These are phyloP conservation scores for Forsythia suspensa DNA, from an alignment of 257 asterid species.

Conservation along the genomic window DNA sequence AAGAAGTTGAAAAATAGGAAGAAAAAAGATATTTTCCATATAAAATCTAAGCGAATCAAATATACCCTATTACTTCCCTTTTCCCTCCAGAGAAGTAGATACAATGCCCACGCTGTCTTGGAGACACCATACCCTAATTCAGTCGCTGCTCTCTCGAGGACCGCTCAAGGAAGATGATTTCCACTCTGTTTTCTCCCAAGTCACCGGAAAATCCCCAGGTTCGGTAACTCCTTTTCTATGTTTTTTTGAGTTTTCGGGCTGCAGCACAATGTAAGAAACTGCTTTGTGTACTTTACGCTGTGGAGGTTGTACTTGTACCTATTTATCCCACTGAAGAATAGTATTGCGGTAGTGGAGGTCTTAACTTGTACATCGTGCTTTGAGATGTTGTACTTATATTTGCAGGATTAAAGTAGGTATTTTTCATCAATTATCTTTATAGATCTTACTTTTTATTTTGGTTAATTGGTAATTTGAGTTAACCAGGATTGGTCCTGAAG, in stretches of 20 bases:
- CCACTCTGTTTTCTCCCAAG: conserved; percentile 49
- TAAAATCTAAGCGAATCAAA: too few relatives aligned
- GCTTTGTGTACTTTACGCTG: not conserved
- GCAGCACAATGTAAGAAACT: not conserved
- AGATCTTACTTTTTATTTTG: not conserved
- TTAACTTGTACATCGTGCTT: too few relatives aligned
- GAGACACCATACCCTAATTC: conserved; percentile 82
- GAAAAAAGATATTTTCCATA: too few relatives aligned
- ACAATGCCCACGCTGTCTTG: conserved; percentile 57
- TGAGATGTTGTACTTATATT: too few relatives aligned
- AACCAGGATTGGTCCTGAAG: not conserved
- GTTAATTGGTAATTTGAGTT: not conserved
- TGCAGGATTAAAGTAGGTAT: too few relatives aligned
- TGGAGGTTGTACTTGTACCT: not conserved
- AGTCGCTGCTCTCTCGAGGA: conserved; percentile 74
- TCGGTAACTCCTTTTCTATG: not conserved
- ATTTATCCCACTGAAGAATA: not conserved
- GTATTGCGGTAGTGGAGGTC: too few relatives aligned
- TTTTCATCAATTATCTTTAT: too few relatives aligned
- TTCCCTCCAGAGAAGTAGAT: not conserved
- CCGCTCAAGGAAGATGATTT: conserved; percentile 63
- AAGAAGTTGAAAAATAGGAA: too few relatives aligned
- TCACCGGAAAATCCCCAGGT: conserved; percentile 64
- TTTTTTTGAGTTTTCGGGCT: not conserved
- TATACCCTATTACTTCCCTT: too few relatives aligned